Evolutionary conservation across 441 rosid species (phyloP).

Genomic region (Pelargonium myrrhifolium): DNA sequence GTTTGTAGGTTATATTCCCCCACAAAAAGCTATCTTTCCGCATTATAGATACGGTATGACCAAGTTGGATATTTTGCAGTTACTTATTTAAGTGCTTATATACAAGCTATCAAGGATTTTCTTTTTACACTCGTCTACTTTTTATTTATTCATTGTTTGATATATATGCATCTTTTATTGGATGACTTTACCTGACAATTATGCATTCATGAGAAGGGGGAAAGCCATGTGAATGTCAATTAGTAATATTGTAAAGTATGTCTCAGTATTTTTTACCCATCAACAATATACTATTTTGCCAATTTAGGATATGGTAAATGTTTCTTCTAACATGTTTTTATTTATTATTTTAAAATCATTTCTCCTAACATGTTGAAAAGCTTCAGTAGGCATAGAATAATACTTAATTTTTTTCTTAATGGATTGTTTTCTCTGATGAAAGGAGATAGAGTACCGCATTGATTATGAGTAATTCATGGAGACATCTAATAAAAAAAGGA

Average conservation of each 20-base stretch:
- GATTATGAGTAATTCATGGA: no score
- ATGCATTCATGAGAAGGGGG: not conserved
- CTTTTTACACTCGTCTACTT: no score
- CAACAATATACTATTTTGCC: no score
- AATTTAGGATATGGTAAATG: not conserved
- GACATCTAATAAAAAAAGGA: no score
- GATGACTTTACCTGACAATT: not conserved
- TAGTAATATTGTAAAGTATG: not conserved
- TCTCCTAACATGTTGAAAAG: no score
- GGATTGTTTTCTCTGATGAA: not conserved
- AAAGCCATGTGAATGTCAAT: not conserved
- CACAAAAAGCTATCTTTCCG: slow-evolving; percentile 94
- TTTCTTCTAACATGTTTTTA: not conserved
- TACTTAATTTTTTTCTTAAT: not conserved
- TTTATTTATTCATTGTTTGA: not conserved
- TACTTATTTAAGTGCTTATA: slow-evolving; percentile 2
- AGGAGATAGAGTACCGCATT: no score
- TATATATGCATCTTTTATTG: not conserved
- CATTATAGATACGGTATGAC: slow-evolving; percentile 84
- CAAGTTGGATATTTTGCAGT: slow-evolving; percentile 13
- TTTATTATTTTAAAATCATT: no score
- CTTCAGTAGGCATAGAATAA: not conserved
- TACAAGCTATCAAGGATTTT: not conserved
- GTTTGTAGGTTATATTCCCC: slow-evolving; percentile 78
- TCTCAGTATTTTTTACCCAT: not conserved